These are phyloP conservation scores for Vaccinium macrocarpon DNA, from an alignment of 148 eudicot genomes.

Conservation along the genomic window DNA sequence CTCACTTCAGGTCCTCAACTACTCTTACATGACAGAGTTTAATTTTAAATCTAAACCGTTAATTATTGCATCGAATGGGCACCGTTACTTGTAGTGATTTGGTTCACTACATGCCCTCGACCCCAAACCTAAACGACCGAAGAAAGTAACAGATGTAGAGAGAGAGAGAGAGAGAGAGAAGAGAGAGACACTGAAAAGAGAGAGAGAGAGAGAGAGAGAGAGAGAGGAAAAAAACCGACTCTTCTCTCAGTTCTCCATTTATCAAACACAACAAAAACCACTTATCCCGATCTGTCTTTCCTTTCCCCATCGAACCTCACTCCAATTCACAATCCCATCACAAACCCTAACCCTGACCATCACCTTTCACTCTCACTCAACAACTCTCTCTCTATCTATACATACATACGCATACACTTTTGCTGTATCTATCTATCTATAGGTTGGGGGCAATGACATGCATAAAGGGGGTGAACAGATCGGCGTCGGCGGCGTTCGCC, in stretches of 20 bases:
- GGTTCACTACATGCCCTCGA: too few relatives aligned
- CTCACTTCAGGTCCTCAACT: too few relatives aligned
- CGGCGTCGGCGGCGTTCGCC: constrained; percentile 81
- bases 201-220: too few relatives aligned
- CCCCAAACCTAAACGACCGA: too few relatives aligned
- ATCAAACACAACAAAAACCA: neutral
- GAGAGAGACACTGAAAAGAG: neutral
- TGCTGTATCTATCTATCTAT: neutral
- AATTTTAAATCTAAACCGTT: too few relatives aligned
- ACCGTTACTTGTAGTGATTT: too few relatives aligned
- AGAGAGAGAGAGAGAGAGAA: neutral
- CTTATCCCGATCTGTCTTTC: neutral
- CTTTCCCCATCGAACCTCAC: neutral
- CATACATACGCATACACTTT: neutral
- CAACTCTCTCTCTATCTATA: neutral
- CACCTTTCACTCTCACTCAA: neutral
- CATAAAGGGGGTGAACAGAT: constrained; percentile 68
- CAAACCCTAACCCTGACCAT: neutral
- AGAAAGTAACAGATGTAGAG: neutral
- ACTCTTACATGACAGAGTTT: too few relatives aligned
- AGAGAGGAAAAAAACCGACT: neutral
- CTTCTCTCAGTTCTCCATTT: neutral
- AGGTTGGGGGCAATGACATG: constrained; percentile 36
- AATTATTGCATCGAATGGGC: too few relatives aligned
- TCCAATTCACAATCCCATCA: neutral